These are phyloP conservation scores for Diospyros lotus DNA, from an alignment of 148 eudicot species.

Conservation along the genomic window DNA sequence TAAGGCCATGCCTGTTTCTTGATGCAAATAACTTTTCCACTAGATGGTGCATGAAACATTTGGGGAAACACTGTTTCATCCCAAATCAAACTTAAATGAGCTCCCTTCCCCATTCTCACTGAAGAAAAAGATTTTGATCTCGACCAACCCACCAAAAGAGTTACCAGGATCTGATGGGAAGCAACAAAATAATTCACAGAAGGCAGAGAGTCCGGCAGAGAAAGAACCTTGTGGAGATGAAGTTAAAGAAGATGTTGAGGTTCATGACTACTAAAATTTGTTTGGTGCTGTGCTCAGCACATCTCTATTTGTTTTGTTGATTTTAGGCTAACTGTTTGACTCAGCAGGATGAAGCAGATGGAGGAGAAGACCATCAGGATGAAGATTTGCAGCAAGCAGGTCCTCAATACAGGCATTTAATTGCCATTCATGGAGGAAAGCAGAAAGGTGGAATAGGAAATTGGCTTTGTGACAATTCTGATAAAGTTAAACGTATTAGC, in stretches of 20 bases:
- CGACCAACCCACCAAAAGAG: conserved; percentile 61
- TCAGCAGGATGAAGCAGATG: conserved; percentile 29
- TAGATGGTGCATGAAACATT: conserved; percentile 55
- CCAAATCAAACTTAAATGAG: conserved; percentile 21
- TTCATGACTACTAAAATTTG: neutral
- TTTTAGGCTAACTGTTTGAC: neutral
- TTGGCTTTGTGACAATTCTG: conserved; percentile 21
- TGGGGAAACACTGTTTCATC: conserved; percentile 29
- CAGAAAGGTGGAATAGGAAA: conserved; percentile 26
- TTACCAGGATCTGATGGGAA: conserved; percentile 16
- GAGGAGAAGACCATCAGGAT: conserved; percentile 14
- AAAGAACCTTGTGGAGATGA: neutral
- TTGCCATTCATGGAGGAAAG: conserved; percentile 54
- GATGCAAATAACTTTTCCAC: conserved; percentile 1
- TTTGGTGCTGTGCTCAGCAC: neutral
- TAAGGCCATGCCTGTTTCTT: neutral
- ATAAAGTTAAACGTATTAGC: conserved; percentile 46
- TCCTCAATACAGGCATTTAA: conserved; percentile 40
- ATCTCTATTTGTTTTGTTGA: neutral
- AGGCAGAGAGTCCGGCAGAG: conserved; percentile 2
- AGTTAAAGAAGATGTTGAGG: neutral
- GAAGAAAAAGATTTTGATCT: conserved; percentile 46
- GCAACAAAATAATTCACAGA: conserved; percentile 9
- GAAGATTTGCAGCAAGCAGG: conserved; percentile 24
- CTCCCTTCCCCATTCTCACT: conserved; percentile 49